Percentiles rank a stretch among this genome's conserved stretches.
phyloP scores from a whole-genome alignment of 768 basidiomycete species.

The Lactifluus pinguis region DNA sequence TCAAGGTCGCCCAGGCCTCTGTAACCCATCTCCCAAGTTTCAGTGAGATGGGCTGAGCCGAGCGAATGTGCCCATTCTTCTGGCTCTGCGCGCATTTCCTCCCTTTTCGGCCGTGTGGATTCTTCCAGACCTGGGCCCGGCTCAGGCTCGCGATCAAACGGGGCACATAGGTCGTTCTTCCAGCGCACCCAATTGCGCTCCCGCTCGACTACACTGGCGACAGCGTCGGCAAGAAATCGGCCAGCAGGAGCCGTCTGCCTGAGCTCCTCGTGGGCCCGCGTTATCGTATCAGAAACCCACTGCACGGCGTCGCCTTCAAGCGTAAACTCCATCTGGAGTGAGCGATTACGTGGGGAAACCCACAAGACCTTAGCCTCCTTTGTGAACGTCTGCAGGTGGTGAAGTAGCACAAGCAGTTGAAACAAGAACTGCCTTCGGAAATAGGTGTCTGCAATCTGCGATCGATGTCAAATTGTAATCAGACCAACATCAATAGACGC shows the following conservation, averaged over 20 bases:
- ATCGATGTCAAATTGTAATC: background rate
- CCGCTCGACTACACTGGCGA: conserved; percentile 59
- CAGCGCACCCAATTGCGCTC: conserved; percentile 88
- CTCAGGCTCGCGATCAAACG: conserved; percentile 67
- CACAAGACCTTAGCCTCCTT: conserved; percentile 54
- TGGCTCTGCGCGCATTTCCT: conserved; percentile 47
- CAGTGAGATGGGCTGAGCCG: conserved; percentile 64
- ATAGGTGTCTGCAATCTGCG: conserved; percentile 77
- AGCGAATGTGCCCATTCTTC: conserved; percentile 55
- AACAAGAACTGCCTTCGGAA: conserved; percentile 92
- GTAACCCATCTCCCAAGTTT: conserved; percentile 81
- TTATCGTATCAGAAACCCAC: conserved; percentile 68
- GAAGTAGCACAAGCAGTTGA: conserved; percentile 70
- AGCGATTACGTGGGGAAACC: conserved; percentile 59
- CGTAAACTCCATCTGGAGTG: conserved; percentile 77
- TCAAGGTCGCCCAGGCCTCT: conserved; percentile 52
- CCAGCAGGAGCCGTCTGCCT: conserved; percentile 74
- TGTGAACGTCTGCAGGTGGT: conserved; percentile 68
- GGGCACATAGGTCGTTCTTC: conserved; percentile 76
- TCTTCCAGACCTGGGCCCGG: conserved; percentile 50
- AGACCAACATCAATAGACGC: background rate
- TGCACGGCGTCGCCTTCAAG: conserved; percentile 56
- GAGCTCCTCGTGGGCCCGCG: conserved; percentile 45
- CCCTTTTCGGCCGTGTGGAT: conserved; percentile 44
- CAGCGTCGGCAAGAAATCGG: conserved; percentile 65